Percentiles rank a stretch among this genome's conserved stretches.
Conservation (phyloP, 192 early-diverging fungal genomes). For the Gamsiella multidivaricata region DNA sequence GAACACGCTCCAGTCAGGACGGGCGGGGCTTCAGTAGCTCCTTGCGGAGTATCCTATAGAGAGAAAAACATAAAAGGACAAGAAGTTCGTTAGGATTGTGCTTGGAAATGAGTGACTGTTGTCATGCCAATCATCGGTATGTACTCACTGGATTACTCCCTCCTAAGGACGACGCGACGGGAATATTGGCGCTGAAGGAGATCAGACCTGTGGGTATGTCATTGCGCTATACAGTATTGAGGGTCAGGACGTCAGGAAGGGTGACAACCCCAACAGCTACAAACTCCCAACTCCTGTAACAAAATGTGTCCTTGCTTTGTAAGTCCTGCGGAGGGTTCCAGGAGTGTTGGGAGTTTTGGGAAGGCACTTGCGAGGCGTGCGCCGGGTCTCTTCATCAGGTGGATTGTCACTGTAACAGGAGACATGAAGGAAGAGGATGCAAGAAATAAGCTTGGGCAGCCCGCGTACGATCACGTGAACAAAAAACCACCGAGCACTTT, state of each 20-base stretch:
- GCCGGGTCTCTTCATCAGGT: neutral
- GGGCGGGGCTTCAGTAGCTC: constrained; percentile 1
- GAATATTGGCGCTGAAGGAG: neutral
- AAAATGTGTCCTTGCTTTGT: neutral
- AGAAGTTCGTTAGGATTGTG: constrained; percentile 7
- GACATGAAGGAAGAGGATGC: neutral
- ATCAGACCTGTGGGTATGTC: neutral
- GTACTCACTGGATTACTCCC: neutral
- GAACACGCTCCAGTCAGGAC: neutral
- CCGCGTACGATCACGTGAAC: neutral
- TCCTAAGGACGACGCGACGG: neutral
- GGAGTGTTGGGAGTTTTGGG: neutral
- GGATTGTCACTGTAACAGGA: too few relatives aligned
- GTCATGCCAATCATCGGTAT: neutral
- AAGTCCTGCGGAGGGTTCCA: too few relatives aligned
- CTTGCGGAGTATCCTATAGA: constrained; percentile 8
- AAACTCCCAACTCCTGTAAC: neutral
- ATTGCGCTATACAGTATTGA: neutral
- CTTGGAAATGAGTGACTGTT: neutral
- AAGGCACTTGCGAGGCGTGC: neutral
- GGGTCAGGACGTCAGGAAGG: neutral
- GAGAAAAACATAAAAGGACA: constrained; percentile 8
- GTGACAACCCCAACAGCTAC: neutral
- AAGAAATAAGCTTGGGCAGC: neutral
- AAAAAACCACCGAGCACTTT: too few relatives aligned